A percentile compares a stretch with the other conserved stretches of the same genome.
Evolutionary conservation across 345 rosid species (phyloP).

Genomic region (Heritiera fomes): DNA sequence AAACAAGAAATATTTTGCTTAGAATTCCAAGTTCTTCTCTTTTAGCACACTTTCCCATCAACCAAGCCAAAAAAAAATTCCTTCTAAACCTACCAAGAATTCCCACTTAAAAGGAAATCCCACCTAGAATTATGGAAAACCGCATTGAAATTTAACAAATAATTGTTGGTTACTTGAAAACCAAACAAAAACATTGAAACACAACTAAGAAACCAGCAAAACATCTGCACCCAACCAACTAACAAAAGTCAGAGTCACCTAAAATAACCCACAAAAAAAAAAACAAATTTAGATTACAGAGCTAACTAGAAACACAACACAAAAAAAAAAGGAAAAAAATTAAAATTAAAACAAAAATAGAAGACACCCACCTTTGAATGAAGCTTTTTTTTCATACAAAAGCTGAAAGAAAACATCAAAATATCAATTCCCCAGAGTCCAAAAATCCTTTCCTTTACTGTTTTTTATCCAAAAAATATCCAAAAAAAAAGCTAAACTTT

Average conservation of each 20-base stretch:
- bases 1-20: background rate
- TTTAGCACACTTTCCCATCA: conserved; percentile 2
- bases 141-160: background rate
- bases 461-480: background rate
- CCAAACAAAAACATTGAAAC: conserved; percentile 17
- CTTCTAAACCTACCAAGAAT: background rate
- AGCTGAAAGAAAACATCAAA: conserved; percentile 8
- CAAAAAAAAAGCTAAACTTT: background rate
- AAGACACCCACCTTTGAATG: conserved; percentile 27
- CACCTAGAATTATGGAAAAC: background rate
- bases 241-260: conserved; percentile 31
- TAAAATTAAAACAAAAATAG: background rate
- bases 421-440: background rate
- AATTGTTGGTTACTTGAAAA: conserved; percentile 18
- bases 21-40: conserved; percentile 1
- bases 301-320: background rate
- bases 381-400: conserved; percentile 20
- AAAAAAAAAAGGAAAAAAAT: background rate
- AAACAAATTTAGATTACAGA: background rate
- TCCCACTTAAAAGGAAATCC: conserved; percentile 16
- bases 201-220: conserved; percentile 11
- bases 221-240: conserved; percentile 14
- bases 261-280: conserved; percentile 13
- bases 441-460: background rate
- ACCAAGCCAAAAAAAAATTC: background rate